Evolutionary conservation across 768 basidiomycete species (phyloP).

Genomic region (Lactarius quietus): DNA sequence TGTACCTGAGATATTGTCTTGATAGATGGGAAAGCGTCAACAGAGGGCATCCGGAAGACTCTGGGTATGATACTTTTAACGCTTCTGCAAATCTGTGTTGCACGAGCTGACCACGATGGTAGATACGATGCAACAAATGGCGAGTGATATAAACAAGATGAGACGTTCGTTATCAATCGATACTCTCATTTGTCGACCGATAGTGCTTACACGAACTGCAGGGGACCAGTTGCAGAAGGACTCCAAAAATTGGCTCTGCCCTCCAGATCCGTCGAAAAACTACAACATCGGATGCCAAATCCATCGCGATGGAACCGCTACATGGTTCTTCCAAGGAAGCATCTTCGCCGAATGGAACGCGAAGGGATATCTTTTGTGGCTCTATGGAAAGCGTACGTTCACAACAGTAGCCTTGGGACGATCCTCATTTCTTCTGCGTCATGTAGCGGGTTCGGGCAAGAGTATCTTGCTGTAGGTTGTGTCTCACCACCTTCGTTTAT

Average conservation of each 20-base stretch:
- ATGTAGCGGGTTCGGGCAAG: constrained; percentile 10
- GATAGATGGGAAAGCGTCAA: neutral
- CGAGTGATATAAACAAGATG: neutral
- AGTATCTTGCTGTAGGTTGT: constrained; percentile 2
- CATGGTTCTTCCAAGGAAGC: neutral
- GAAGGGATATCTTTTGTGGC: neutral
- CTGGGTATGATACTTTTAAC: neutral
- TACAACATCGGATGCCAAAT: neutral
- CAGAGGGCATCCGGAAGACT: neutral
- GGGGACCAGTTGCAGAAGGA: neutral
- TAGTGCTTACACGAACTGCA: neutral
- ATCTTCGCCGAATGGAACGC: neutral
- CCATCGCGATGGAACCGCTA: neutral
- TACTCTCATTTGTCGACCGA: neutral
- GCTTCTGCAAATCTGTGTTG: neutral
- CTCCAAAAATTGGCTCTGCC: constrained; percentile 3
- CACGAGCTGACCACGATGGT: neutral
- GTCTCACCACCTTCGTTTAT: neutral
- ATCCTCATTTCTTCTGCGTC: neutral
- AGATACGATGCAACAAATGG: constrained; percentile 2
- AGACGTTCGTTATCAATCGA: neutral
- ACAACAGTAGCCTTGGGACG: neutral
- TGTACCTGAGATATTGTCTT: neutral
- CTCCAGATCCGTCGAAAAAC: constrained; percentile 14
- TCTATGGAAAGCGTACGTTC: constrained; percentile 10